A percentile compares a stretch with the other conserved stretches of the same genome.
phyloP scores from a whole-genome alignment of 2,329 filamentous ascomycete genomes.

The Xylariales sp. region DNA sequence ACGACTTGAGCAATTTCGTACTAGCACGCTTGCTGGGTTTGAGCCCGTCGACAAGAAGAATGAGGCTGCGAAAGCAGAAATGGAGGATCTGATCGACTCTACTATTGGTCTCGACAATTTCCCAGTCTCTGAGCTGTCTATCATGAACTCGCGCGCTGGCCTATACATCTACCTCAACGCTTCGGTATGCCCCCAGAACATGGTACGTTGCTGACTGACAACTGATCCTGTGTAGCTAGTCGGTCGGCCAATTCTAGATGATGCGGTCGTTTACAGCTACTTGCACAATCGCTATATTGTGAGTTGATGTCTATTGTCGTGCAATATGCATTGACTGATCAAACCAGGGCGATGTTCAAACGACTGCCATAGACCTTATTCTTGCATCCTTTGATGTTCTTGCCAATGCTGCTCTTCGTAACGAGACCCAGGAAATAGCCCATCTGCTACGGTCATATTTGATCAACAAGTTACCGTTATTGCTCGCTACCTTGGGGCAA shows the following conservation, averaged over 20 bases:
- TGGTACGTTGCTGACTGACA: conserved; percentile 20
- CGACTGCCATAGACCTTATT: conserved; percentile 75
- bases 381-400: conserved; percentile 86
- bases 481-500: conserved; percentile 49
- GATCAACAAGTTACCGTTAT: conserved; percentile 59
- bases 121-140: conserved; percentile 59
- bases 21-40: conserved; percentile 49
- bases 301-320: conserved; percentile 18
- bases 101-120: conserved; percentile 52
- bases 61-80: conserved; percentile 42
- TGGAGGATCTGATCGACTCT: conserved; percentile 55
- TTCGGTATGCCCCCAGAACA: conserved; percentile 48
- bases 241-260: conserved; percentile 78
- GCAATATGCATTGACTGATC: conserved; percentile 22
- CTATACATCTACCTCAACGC: conserved; percentile 84
- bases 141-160: conserved; percentile 72
- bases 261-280: conserved; percentile 71
- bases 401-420: conserved; percentile 75
- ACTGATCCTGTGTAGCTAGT: conserved; percentile 53
- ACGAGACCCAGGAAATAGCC: conserved; percentile 52
- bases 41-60: conserved; percentile 51
- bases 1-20: conserved; percentile 54
- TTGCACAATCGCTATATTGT: conserved; percentile 81
- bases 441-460: conserved; percentile 82
- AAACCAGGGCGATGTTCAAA: conserved; percentile 66